These are phyloP conservation scores for Aaosphaeria arxii DNA, from an alignment of 2,329 filamentous ascomycete genomes.

Conservation along the genomic window DNA sequence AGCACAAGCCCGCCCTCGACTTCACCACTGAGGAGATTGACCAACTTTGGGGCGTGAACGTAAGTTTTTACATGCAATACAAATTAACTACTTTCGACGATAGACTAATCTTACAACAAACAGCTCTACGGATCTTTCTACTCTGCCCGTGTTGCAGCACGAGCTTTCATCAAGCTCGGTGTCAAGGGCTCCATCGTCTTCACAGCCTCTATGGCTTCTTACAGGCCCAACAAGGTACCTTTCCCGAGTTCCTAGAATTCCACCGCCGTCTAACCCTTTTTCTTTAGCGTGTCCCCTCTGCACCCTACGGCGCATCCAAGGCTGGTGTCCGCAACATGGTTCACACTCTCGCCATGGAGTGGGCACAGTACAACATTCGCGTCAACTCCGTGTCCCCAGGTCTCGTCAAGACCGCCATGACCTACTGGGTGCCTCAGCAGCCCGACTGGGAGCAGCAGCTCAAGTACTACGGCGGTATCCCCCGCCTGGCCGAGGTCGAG, in stretches of 20 bases:
- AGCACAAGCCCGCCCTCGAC: slow-evolving; percentile 52
- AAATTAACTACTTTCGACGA: neutral
- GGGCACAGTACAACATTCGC: slow-evolving; percentile 37
- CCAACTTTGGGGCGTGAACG: slow-evolving; percentile 43
- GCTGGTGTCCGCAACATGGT: slow-evolving; percentile 45
- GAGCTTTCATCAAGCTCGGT: slow-evolving; percentile 45
- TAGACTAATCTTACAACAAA: slow-evolving; percentile 1
- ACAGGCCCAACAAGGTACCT: slow-evolving; percentile 43
- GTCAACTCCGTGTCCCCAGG: slow-evolving; percentile 39
- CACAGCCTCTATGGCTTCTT: slow-evolving; percentile 48
- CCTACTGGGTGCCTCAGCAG: slow-evolving; percentile 47
- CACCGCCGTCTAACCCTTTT: neutral
- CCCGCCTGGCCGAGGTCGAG: slow-evolving; percentile 50
- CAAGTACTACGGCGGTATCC: slow-evolving; percentile 59
- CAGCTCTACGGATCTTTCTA: slow-evolving; percentile 46
- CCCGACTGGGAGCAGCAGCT: slow-evolving; percentile 57
- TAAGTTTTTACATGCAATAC: slow-evolving; percentile 2
- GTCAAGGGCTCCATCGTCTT: slow-evolving; percentile 48
- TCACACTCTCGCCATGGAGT: slow-evolving; percentile 41
- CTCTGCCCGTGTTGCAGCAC: slow-evolving; percentile 41
- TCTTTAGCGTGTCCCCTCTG: slow-evolving; percentile 31
- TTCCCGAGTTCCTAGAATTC: neutral
- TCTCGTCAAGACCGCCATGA: slow-evolving; percentile 38
- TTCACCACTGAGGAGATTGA: slow-evolving; percentile 50
- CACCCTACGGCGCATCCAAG: slow-evolving; percentile 46